Base-by-base conservation (phyloP, 1,139 yeast species). In the Suhomyces chickasaworum region DNA sequence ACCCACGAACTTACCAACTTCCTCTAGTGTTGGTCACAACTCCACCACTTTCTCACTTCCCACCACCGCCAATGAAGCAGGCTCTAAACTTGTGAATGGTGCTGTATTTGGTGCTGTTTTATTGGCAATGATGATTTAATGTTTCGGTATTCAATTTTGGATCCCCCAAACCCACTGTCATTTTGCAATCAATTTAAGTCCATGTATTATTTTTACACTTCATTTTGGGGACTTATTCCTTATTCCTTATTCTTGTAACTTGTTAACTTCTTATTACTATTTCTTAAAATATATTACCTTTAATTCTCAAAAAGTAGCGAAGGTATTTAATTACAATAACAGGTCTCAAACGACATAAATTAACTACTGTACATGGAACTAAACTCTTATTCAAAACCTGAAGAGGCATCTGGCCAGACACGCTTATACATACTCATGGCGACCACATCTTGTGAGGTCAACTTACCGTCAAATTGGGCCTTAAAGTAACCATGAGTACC, bases 401-500 rank as follows among this genome's bases (percentile, higher is more conserved):
- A 20, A 9, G 80, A 72, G 37, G 65, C 58, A 47, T 69, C 77
- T 33, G 98, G 97, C 97, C 97, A 95, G 49, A 86, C 85, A 60
- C 99, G 83, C 71, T 89, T 91, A 72, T 87, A 93, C 57, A 95
- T 70, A 37, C 97, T 85, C 98, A 95, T 89, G 27, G 91, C 97
- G 37, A 93, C 84, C 12, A 89, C 84, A 66, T 95, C 99, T 69
- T 91, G 97, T 0, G 97, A 88, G 40, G 89, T 82, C 58, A 95
- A 75, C 60, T 85, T 88, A 47, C 95, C 95, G 64, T 95, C 98
- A 61, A 95, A 95, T 17, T 89, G 87, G 18, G 97, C 97, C 71
- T 95, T 95, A 78, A 86, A 91, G 71, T 93, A 89, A 53, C 99
- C 99, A 66, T 95, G 99, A 3, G 99, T 95, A 70, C 99, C 99